Evolutionary conservation across 1,284 basidiomycete species (phyloP).

Genomic region (Malassezia caprae): DNA sequence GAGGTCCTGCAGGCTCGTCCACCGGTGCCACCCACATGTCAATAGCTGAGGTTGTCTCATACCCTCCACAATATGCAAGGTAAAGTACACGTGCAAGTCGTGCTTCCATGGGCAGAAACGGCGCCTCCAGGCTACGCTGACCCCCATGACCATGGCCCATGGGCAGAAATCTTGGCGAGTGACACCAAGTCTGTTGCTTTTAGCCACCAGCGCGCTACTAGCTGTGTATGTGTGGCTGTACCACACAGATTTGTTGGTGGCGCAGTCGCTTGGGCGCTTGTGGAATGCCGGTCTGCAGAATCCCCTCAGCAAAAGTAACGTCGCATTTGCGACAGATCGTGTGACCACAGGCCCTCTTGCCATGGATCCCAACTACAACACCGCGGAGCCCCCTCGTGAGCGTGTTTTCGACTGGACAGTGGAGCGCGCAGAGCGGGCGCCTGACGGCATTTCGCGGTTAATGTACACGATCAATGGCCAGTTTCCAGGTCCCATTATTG

Average conservation of each 20-base stretch:
- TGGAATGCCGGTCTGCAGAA: neutral
- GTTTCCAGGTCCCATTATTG: slow-evolving; percentile 35
- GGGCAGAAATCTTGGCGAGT: neutral
- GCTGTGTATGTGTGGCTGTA: neutral
- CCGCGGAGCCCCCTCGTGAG: slow-evolving; percentile 12
- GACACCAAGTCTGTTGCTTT: neutral
- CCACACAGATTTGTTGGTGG: neutral
- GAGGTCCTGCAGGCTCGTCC: neutral
- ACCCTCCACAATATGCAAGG: neutral
- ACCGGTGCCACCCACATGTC: neutral
- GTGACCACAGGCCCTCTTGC: neutral
- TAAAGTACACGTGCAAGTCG: neutral
- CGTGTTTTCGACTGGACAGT: slow-evolving; percentile 30
- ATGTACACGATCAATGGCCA: slow-evolving; percentile 36
- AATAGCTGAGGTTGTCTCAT: neutral
- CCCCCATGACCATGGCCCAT: neutral
- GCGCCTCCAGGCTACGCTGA: neutral
- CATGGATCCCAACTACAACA: slow-evolving; percentile 1
- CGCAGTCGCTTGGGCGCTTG: neutral
- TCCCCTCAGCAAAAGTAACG: neutral
- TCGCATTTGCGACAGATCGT: neutral
- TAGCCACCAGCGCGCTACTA: neutral
- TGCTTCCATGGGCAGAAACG: neutral
- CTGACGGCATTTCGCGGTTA: slow-evolving; percentile 31
- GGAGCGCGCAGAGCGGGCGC: slow-evolving; percentile 21